phyloP scores from a whole-genome alignment of 495 filamentous ascomycete genomes.

The Aspergillus egyptiacus region DNA sequence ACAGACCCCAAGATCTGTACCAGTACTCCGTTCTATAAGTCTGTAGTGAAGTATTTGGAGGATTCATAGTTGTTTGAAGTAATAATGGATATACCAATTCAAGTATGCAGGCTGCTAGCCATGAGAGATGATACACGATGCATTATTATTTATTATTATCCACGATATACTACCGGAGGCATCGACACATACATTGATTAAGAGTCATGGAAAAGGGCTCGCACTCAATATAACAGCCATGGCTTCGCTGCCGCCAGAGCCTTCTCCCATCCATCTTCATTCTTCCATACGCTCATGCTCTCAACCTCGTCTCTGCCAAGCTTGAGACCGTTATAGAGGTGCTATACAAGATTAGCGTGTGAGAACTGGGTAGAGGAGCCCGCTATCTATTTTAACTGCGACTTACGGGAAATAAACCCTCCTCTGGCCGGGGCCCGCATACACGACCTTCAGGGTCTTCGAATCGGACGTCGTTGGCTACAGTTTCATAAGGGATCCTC shows the following conservation, averaged over 20 bases:
- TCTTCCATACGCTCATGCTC: constrained; percentile 40
- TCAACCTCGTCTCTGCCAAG: constrained; percentile 41
- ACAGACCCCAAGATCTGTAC: too few species aligned
- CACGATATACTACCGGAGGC: too few species aligned
- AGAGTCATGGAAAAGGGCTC: neutral
- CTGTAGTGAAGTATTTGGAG: too few species aligned
- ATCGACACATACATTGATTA: too few species aligned
- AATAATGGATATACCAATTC: too few species aligned
- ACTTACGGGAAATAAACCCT: constrained; percentile 44
- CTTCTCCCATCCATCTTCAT: constrained; percentile 41
- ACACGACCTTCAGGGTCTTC: constrained; percentile 39
- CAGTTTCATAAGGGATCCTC: constrained; percentile 64
- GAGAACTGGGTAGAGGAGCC: neutral
- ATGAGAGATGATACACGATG: too few species aligned
- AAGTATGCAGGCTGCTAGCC: too few species aligned
- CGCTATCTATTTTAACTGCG: neutral
- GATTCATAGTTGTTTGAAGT: too few species aligned
- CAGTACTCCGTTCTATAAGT: too few species aligned
- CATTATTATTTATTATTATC: too few species aligned
- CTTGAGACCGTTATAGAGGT: constrained; percentile 42
- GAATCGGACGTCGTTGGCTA: constrained; percentile 34
- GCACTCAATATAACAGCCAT: constrained; percentile 34
- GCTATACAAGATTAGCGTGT: constrained; percentile 19
- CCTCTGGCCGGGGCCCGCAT: constrained; percentile 34
- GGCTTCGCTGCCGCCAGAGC: constrained; percentile 32